Evolutionary conservation across 164 flowering plant species (phyloP).

Genomic region (Hamamelis virginiana): DNA sequence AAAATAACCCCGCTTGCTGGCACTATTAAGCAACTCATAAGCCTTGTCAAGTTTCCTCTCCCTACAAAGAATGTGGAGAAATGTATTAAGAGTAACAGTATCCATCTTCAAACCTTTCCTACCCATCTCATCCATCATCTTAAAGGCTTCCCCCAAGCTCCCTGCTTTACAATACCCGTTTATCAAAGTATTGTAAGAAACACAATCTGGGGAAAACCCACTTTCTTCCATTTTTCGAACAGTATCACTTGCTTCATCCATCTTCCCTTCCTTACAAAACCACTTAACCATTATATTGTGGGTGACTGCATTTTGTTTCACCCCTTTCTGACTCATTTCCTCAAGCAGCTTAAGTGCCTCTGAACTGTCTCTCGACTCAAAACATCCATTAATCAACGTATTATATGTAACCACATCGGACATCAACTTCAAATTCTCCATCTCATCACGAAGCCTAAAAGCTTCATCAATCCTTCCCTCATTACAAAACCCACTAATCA

Average conservation of each 20-base stretch:
- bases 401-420: slow-evolving; percentile 83
- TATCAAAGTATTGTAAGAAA: slow-evolving; percentile 80
- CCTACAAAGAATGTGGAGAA: slow-evolving; percentile 54
- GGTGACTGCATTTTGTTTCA: slow-evolving; percentile 46
- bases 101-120: slow-evolving; percentile 70
- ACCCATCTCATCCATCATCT: slow-evolving; percentile 71
- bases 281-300: slow-evolving; percentile 70
- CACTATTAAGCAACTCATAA: slow-evolving; percentile 41
- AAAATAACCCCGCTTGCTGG: slow-evolving; percentile 56
- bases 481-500: slow-evolving; percentile 65
- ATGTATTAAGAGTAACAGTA: slow-evolving; percentile 54
- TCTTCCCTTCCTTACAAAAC: slow-evolving; percentile 61
- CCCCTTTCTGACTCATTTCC: slow-evolving; percentile 62
- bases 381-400: slow-evolving; percentile 73
- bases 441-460: slow-evolving; percentile 52
- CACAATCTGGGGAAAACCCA: slow-evolving; percentile 60
- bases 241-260: slow-evolving; percentile 55
- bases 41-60: slow-evolving; percentile 68
- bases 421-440: slow-evolving; percentile 57
- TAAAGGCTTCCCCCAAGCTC: slow-evolving; percentile 56
- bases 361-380: slow-evolving; percentile 28
- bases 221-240: slow-evolving; percentile 55
- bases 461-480: slow-evolving; percentile 67
- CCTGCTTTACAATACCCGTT: slow-evolving; percentile 61
- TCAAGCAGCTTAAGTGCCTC: slow-evolving; percentile 55